phyloP scores from a whole-genome alignment of 352 stramenopile species.

The Phytophthora tubulina region DNA sequence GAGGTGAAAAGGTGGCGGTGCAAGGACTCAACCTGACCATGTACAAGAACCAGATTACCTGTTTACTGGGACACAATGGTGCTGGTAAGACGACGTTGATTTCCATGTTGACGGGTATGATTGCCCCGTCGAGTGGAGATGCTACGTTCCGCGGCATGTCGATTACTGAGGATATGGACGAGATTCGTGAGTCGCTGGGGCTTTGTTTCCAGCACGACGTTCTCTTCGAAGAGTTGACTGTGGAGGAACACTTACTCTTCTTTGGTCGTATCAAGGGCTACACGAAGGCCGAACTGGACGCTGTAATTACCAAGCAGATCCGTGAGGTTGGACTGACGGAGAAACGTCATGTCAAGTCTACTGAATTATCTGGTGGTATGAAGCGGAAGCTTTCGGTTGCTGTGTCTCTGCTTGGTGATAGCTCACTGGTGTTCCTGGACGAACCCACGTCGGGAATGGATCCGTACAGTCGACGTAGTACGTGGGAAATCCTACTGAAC shows the following conservation, averaged over 20 bases:
- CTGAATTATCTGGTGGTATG: slow-evolving; percentile 87
- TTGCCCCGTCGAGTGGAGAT: slow-evolving; percentile 63
- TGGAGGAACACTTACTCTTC: slow-evolving; percentile 78
- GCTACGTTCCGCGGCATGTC: slow-evolving; percentile 77
- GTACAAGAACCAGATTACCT: slow-evolving; percentile 93
- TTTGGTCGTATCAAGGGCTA: slow-evolving; percentile 77
- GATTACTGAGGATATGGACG: slow-evolving; percentile 77
- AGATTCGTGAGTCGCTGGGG: slow-evolving; percentile 73
- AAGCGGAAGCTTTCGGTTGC: slow-evolving; percentile 93
- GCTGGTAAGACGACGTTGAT: slow-evolving; percentile 94
- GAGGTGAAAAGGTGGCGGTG: slow-evolving; percentile 85
- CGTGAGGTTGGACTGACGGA: slow-evolving; percentile 74
- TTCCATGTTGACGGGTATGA: slow-evolving; percentile 91
- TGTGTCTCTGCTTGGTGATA: slow-evolving; percentile 90
- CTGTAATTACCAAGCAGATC: slow-evolving; percentile 52
- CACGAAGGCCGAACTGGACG: slow-evolving; percentile 39
- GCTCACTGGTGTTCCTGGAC: slow-evolving; percentile 88
- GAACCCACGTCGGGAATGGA: slow-evolving; percentile 97
- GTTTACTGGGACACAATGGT: slow-evolving; percentile 93
- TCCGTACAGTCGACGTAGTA: slow-evolving; percentile 94
- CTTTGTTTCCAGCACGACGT: slow-evolving; percentile 91
- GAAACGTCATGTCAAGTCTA: slow-evolving; percentile 63
- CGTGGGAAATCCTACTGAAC: slow-evolving; percentile 88
- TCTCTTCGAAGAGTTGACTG: slow-evolving; percentile 77
- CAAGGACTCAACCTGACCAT: slow-evolving; percentile 86